Conservation (phyloP, 2,329 filamentous ascomycete species). For the Pseudogymnoascus destructans region DNA sequence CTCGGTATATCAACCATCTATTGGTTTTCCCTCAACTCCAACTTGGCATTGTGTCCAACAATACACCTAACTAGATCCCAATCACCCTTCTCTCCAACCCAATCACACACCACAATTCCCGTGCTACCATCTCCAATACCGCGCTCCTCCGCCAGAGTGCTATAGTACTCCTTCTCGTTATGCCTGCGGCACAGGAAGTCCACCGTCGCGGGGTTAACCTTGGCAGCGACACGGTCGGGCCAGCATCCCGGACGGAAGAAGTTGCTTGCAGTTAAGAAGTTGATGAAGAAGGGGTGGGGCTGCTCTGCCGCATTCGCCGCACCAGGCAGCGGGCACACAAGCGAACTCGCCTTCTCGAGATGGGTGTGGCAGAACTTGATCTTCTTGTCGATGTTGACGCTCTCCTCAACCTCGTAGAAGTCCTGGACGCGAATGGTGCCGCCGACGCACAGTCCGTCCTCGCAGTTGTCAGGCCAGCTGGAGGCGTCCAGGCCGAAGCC, state of each 20-base stretch:
- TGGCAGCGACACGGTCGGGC: constrained; percentile 82
- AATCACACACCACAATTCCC: constrained; percentile 85
- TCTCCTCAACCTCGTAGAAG: constrained; percentile 77
- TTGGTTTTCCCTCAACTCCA: constrained; percentile 32
- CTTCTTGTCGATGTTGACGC: constrained; percentile 66
- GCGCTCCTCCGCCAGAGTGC: constrained; percentile 16
- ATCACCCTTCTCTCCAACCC: constrained; percentile 74
- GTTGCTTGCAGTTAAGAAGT: constrained; percentile 83
- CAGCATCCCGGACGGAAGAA: constrained; percentile 89
- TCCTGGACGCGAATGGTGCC: constrained; percentile 80
- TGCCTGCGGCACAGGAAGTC: constrained; percentile 49
- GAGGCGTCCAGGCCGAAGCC: constrained; percentile 50
- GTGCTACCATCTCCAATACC: constrained; percentile 60
- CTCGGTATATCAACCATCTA: neutral
- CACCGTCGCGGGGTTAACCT: constrained; percentile 66
- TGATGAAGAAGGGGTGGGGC: constrained; percentile 59
- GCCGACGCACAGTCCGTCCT: constrained; percentile 54
- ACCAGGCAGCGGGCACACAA: constrained; percentile 33
- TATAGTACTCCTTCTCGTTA: constrained; percentile 32
- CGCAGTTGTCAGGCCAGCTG: constrained; percentile 78
- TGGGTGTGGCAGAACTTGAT: constrained; percentile 61
- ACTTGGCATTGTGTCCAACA: constrained; percentile 75
- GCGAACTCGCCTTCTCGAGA: constrained; percentile 55
- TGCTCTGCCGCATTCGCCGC: constrained; percentile 21
- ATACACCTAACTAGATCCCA: constrained; percentile 85